These are phyloP conservation scores for Phytophthora sp. DNA, from an alignment of 352 stramenopile genomes.

Conservation along the genomic window DNA sequence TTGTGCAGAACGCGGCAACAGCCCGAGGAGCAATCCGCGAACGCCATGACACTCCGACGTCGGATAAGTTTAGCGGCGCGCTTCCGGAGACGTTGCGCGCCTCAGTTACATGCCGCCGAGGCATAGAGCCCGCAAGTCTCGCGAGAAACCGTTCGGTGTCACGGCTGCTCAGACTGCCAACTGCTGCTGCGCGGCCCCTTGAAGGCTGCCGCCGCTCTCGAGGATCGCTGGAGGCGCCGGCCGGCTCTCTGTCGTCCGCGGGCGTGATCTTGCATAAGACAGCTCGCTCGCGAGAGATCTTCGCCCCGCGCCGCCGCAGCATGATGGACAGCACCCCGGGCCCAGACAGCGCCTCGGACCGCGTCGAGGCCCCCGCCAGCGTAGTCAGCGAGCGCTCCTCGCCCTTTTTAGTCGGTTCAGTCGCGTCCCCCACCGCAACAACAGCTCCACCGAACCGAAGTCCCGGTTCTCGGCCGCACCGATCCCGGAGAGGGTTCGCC, in stretches of 20 bases:
- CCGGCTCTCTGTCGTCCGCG: conserved; percentile 10
- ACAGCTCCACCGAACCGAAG: conserved; percentile 15
- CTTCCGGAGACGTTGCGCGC: conserved; percentile 12
- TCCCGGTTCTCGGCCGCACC: conserved; percentile 15
- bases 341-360: neutral
- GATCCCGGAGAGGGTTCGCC: conserved; percentile 28
- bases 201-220: conserved; percentile 13
- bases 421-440: conserved; percentile 3
- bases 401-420: conserved; percentile 14
- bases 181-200: conserved; percentile 27
- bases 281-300: conserved; percentile 14
- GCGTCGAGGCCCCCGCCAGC: neutral
- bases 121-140: conserved; percentile 5
- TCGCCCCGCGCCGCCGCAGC: neutral
- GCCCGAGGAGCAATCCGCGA: conserved; percentile 6
- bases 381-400: neutral
- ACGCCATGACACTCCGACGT: neutral
- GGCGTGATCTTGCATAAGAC: conserved; percentile 6
- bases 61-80: conserved; percentile 42
- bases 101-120: conserved; percentile 24
- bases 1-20: neutral
- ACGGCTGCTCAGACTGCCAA: conserved; percentile 27
- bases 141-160: conserved; percentile 23
- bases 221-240: conserved; percentile 32
- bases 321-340: conserved; percentile 27